A percentile compares a stretch with the other conserved stretches of the same genome.
Evolutionary conservation across 2,329 filamentous ascomycete species (phyloP).

Genomic region (Epichloe gansuensis): DNA sequence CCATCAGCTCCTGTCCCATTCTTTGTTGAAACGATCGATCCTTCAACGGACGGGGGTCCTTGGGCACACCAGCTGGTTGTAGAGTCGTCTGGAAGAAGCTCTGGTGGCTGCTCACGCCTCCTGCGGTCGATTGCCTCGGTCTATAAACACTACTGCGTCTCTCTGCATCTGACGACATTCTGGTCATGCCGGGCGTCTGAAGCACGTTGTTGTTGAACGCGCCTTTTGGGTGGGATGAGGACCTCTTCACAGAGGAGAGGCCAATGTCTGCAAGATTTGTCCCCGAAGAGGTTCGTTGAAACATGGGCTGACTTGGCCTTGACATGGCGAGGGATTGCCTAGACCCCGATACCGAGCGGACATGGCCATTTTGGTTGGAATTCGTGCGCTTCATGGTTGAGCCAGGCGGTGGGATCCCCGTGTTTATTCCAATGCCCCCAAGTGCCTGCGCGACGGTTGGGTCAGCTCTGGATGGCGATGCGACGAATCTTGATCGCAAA

Average conservation of each 20-base stretch:
- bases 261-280: slow-evolving; percentile 67
- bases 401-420: slow-evolving; percentile 75
- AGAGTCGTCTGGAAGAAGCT: slow-evolving; percentile 91
- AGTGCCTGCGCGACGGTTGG: slow-evolving; percentile 50
- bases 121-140: slow-evolving; percentile 52
- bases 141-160: slow-evolving; percentile 75
- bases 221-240: slow-evolving; percentile 67
- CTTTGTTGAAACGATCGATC: slow-evolving; percentile 68
- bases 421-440: slow-evolving; percentile 70
- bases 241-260: slow-evolving; percentile 71
- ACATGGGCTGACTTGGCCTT: slow-evolving; percentile 75
- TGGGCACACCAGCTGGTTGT: slow-evolving; percentile 65
- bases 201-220: slow-evolving; percentile 8
- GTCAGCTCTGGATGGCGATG: slow-evolving; percentile 3
- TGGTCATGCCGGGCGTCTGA: slow-evolving; percentile 40
- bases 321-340: slow-evolving; percentile 75
- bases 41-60: slow-evolving; percentile 75
- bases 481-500: slow-evolving; percentile 7
- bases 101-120: slow-evolving; percentile 56
- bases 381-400: slow-evolving; percentile 91
- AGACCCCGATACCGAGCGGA: slow-evolving; percentile 69
- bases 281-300: slow-evolving; percentile 73
- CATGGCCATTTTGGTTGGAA: slow-evolving; percentile 59
- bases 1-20: slow-evolving; percentile 79
- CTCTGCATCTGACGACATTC: slow-evolving; percentile 40